Percentiles rank a stretch among this genome's conserved stretches.
Evolutionary conservation across 1,284 basidiomycete genomes (phyloP).

Genomic region (Melampsora larici-populina): DNA sequence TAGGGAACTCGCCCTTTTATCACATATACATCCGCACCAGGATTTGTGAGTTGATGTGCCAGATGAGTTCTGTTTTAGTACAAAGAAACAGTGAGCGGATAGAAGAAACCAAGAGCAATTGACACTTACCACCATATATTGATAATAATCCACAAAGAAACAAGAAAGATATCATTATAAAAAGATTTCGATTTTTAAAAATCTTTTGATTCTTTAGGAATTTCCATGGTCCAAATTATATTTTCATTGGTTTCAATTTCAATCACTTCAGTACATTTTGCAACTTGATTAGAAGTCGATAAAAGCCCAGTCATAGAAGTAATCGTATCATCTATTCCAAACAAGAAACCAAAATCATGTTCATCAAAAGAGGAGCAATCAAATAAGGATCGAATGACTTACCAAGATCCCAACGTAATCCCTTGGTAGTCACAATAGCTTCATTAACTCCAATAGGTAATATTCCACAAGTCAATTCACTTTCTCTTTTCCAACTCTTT

Average conservation of each 20-base stretch:
- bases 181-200: too few relatives aligned
- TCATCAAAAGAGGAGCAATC: constrained; percentile 9
- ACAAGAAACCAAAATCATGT: background rate
- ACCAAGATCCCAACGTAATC: constrained; percentile 88
- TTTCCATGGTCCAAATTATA: constrained; percentile 53
- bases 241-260: constrained; percentile 49
- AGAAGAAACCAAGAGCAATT: too few relatives aligned
- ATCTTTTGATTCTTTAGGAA: constrained; percentile 26
- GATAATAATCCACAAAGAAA: too few relatives aligned
- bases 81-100: too few relatives aligned
- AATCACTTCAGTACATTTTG: constrained; percentile 44
- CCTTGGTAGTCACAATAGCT: constrained; percentile 72
- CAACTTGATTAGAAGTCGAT: constrained; percentile 53
- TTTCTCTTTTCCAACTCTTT: constrained; percentile 61
- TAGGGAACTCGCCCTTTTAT: too few relatives aligned
- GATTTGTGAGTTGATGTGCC: too few relatives aligned
- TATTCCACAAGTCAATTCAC: constrained; percentile 86
- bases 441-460: constrained; percentile 78
- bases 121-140: too few relatives aligned
- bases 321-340: constrained; percentile 20
- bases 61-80: too few relatives aligned
- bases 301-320: constrained; percentile 51
- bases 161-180: too few relatives aligned
- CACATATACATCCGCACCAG: too few relatives aligned
- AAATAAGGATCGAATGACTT: constrained; percentile 49